These are phyloP conservation scores for Heracleum sosnowskyi DNA, from an alignment of 129 eudicot genomes.

Conservation along the genomic window DNA sequence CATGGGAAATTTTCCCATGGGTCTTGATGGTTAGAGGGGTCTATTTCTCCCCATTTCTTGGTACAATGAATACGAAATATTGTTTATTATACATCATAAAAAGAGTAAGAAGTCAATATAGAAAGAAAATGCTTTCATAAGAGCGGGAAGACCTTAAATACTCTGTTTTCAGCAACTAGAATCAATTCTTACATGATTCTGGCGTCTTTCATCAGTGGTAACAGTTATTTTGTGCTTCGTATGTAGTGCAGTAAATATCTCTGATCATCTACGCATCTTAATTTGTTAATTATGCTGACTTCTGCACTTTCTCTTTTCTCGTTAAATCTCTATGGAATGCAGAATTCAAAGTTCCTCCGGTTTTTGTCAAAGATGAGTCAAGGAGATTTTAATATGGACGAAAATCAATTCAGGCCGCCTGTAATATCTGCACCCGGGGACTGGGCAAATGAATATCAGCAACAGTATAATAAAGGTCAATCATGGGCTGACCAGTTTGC, in stretches of 20 bases:
- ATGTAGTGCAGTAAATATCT: conserved; percentile 1
- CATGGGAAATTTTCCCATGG: background rate
- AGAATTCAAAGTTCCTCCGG: conserved; percentile 93
- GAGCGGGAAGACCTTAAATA: background rate
- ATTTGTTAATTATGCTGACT: background rate
- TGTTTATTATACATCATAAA: background rate
- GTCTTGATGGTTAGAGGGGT: background rate
- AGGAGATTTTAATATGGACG: conserved; percentile 82
- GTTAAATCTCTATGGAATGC: conserved; percentile 11
- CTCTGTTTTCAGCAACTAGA: background rate
- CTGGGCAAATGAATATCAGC: conserved; percentile 92
- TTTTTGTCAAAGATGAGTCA: conserved; percentile 99
- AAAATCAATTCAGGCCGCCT: conserved; percentile 65
- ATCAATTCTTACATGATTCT: background rate
- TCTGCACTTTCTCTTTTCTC: background rate
- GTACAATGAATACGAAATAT: background rate
- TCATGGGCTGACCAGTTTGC: conserved; percentile 91
- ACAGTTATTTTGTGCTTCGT: background rate
- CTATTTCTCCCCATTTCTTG: background rate
- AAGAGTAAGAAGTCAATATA: background rate
- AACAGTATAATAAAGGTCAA: conserved; percentile 64
- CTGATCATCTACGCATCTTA: background rate
- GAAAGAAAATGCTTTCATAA: background rate
- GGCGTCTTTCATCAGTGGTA: background rate
- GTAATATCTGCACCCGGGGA: conserved; percentile 46